Conservation (phyloP, 2,329 filamentous ascomycete species). For the Thermoascus crustaceus region DNA sequence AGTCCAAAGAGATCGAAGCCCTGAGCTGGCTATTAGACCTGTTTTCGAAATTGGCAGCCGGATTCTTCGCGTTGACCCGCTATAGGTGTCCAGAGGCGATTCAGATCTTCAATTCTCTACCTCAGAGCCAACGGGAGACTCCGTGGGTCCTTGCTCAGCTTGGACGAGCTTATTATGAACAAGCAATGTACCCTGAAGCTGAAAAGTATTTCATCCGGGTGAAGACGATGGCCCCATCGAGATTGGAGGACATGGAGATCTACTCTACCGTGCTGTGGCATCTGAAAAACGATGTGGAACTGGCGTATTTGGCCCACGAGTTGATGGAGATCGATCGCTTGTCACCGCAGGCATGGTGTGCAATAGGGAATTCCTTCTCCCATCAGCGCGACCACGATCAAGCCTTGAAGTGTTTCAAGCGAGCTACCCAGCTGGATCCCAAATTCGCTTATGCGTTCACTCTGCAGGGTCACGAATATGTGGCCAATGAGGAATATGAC, state of each 20-base stretch:
- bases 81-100: conserved; percentile 75
- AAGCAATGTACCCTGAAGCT: conserved; percentile 74
- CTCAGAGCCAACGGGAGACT: conserved; percentile 71
- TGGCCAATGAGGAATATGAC: conserved; percentile 94
- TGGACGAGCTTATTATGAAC: conserved; percentile 85
- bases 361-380: conserved; percentile 89
- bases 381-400: conserved; percentile 88
- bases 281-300: conserved; percentile 79
- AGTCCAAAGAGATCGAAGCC: conserved; percentile 63
- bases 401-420: conserved; percentile 86
- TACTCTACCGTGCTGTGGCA: conserved; percentile 99
- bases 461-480: conserved; percentile 89
- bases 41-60: conserved; percentile 71
- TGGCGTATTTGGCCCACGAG: conserved; percentile 87
- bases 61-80: conserved; percentile 67
- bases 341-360: conserved; percentile 93
- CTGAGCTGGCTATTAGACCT: conserved; percentile 70
- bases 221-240: conserved; percentile 68
- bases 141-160: conserved; percentile 90
- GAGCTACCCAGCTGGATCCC: conserved; percentile 82
- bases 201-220: conserved; percentile 79
- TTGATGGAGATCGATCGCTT: conserved; percentile 79
- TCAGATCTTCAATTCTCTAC: conserved; percentile 62
- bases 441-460: conserved; percentile 95
- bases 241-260: conserved; percentile 91